Percentiles rank a stretch among this genome's conserved stretches.
Evolutionary conservation across 176 grass and related monocot genomes (phyloP).

Genomic region (Metroxylon sagu): DNA sequence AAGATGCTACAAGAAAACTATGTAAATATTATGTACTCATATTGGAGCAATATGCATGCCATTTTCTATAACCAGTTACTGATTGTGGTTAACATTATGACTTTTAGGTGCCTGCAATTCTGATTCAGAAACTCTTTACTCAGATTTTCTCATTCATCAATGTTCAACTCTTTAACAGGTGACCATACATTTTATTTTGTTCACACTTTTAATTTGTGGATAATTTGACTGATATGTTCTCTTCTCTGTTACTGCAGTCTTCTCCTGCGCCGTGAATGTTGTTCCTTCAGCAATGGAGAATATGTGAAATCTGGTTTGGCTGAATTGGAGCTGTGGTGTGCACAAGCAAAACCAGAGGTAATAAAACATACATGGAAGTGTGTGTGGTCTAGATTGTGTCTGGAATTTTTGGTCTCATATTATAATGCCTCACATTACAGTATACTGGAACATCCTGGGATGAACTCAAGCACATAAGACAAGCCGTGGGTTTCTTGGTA

Average conservation of each 20-base stretch:
- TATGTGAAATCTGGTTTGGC: conserved; percentile 90
- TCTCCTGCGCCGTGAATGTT: conserved; percentile 90
- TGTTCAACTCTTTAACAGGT: conserved; percentile 93
- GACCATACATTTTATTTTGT: background rate
- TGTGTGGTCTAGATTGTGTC: conserved; percentile 3
- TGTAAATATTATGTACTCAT: conserved; percentile 36
- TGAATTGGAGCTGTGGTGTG: conserved; percentile 65
- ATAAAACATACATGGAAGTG: background rate
- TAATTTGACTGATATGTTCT: conserved; percentile 1
- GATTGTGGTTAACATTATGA: conserved; percentile 22
- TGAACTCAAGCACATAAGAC: conserved; percentile 85
- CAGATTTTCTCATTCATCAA: conserved; percentile 98
- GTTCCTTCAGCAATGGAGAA: conserved; percentile 96
- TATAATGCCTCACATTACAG: conserved; percentile 37
- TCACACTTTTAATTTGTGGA: conserved; percentile 12
- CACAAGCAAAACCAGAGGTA: conserved; percentile 67
- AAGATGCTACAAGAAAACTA: conserved; percentile 71
- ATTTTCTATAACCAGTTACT: conserved; percentile 6
- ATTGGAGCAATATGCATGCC: background rate
- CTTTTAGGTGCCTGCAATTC: conserved; percentile 66
- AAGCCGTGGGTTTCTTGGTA: conserved; percentile 95
- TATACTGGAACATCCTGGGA: conserved; percentile 62
- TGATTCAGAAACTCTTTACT: conserved; percentile 76
- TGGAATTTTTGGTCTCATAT: conserved; percentile 8
- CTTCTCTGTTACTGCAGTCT: conserved; percentile 40